phyloP scores from a whole-genome alignment of 768 basidiomycete genomes.

The Suillus hirtellus region DNA sequence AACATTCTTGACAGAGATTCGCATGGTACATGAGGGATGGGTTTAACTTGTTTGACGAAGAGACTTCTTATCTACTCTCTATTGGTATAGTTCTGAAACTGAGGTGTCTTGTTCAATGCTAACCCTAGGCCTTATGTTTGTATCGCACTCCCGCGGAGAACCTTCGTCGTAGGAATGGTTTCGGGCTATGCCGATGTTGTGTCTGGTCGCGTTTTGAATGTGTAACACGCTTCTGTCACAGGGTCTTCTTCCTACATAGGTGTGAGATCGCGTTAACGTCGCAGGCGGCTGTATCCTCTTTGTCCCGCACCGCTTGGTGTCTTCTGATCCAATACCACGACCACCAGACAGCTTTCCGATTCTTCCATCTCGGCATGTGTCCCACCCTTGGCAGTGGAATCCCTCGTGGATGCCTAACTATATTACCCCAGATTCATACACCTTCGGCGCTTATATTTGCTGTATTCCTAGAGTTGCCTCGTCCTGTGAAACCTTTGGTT shows the following conservation, averaged over 20 bases:
- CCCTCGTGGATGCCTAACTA: too few species aligned
- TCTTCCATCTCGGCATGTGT: slow-evolving; percentile 12
- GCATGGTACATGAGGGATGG: slow-evolving; percentile 70
- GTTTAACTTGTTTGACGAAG: slow-evolving; percentile 82
- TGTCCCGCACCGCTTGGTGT: slow-evolving; percentile 29
- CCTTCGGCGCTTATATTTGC: slow-evolving; percentile 36
- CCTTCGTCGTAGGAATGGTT: slow-evolving; percentile 44
- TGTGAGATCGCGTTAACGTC: slow-evolving; percentile 75
- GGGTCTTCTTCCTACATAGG: slow-evolving; percentile 54
- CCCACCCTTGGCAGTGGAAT: too few species aligned
- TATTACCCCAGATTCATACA: slow-evolving; percentile 16
- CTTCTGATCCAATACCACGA: slow-evolving; percentile 23
- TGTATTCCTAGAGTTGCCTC: slow-evolving; percentile 70
- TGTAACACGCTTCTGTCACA: slow-evolving; percentile 69
- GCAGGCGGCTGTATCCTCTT: slow-evolving; percentile 67
- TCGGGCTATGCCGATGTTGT: slow-evolving; percentile 77
- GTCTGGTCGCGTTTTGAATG: slow-evolving; percentile 79
- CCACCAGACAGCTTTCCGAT: slow-evolving; percentile 32
- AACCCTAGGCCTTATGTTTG: not conserved
- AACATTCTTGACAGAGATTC: slow-evolving; percentile 64
- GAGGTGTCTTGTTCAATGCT: slow-evolving; percentile 52
- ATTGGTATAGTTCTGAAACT: slow-evolving; percentile 82
- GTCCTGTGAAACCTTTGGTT: slow-evolving; percentile 44
- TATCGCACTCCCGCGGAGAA: not conserved
- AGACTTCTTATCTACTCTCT: slow-evolving; percentile 73